Conservation (phyloP, 208 protist genomes). For the Acanthamoeba culbertsoni region DNA sequence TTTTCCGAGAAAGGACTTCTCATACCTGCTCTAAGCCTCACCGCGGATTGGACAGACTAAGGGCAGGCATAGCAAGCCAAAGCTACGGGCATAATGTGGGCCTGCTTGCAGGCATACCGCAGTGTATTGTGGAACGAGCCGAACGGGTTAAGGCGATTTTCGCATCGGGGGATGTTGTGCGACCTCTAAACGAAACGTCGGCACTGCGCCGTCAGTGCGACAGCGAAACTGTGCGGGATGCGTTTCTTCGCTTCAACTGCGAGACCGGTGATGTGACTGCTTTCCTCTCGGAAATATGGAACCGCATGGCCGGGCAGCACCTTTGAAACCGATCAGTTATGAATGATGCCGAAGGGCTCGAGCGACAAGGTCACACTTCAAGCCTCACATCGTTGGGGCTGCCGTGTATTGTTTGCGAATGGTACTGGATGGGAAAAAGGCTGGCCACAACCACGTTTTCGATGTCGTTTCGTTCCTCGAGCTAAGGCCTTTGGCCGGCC, state of each 20-base stretch:
- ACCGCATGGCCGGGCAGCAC: no score
- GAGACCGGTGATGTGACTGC: background rate
- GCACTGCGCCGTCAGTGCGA: background rate
- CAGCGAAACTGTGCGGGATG: background rate
- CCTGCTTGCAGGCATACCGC: background rate
- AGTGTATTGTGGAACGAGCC: background rate
- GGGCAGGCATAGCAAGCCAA: background rate
- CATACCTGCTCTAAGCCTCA: no score
- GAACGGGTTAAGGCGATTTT: background rate
- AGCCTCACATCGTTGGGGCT: no score
- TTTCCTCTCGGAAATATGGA: background rate
- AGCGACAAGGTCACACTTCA: no score
- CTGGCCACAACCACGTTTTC: background rate
- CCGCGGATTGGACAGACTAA: no score
- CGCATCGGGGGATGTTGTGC: background rate
- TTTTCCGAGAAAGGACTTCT: no score
- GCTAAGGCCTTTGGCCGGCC: background rate
- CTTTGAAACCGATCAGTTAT: no score
- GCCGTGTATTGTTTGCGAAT: no score
- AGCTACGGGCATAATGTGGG: constrained; percentile 15
- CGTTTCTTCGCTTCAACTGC: background rate
- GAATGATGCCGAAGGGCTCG: no score
- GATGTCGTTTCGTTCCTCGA: no score
- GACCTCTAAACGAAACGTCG: background rate
- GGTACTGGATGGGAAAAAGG: no score